These are phyloP conservation scores for Aspergillus sp. DNA, from an alignment of 2,329 filamentous ascomycete species.

Conservation along the genomic window DNA sequence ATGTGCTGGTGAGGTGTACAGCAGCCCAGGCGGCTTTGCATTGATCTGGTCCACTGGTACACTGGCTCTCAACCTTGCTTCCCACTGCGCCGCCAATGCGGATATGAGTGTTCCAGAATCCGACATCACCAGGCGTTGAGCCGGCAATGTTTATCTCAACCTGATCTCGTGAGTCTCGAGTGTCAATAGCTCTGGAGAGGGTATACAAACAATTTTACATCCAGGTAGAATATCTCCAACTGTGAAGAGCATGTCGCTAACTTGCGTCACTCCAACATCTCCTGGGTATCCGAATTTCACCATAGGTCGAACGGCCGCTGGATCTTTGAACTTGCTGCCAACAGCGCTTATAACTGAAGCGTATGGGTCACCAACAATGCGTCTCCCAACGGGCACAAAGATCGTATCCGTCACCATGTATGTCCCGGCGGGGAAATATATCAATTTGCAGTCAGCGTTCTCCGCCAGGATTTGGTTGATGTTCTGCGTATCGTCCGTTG, in stretches of 20 bases:
- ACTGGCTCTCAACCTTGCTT: slow-evolving; percentile 44
- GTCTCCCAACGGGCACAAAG: slow-evolving; percentile 52
- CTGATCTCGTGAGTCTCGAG: neutral
- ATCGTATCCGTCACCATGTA: slow-evolving; percentile 56
- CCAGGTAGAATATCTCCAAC: slow-evolving; percentile 52
- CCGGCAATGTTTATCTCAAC: slow-evolving; percentile 59
- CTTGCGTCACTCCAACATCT: slow-evolving; percentile 54
- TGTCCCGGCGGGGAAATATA: slow-evolving; percentile 62
- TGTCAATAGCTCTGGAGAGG: neutral
- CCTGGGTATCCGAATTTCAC: slow-evolving; percentile 56
- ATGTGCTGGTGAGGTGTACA: slow-evolving; percentile 54
- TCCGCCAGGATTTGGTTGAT: slow-evolving; percentile 40
- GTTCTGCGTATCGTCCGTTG: slow-evolving; percentile 42
- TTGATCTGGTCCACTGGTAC: slow-evolving; percentile 34
- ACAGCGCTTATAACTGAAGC: slow-evolving; percentile 53
- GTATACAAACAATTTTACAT: slow-evolving; percentile 39
- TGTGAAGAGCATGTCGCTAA: slow-evolving; percentile 58
- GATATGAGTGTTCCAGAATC: slow-evolving; percentile 54
- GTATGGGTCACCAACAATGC: slow-evolving; percentile 60
- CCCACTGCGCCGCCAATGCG: slow-evolving; percentile 53
- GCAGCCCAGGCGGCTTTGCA: slow-evolving; percentile 56
- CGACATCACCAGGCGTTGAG: slow-evolving; percentile 53
- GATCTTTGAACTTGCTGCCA: slow-evolving; percentile 52
- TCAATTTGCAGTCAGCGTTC: slow-evolving; percentile 51
- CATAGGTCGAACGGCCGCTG: slow-evolving; percentile 51